A percentile compares a stretch with the other conserved stretches of the same genome.
Evolutionary conservation across 2,329 filamentous ascomycete genomes (phyloP).

Genomic region (Fulvia fulva): DNA sequence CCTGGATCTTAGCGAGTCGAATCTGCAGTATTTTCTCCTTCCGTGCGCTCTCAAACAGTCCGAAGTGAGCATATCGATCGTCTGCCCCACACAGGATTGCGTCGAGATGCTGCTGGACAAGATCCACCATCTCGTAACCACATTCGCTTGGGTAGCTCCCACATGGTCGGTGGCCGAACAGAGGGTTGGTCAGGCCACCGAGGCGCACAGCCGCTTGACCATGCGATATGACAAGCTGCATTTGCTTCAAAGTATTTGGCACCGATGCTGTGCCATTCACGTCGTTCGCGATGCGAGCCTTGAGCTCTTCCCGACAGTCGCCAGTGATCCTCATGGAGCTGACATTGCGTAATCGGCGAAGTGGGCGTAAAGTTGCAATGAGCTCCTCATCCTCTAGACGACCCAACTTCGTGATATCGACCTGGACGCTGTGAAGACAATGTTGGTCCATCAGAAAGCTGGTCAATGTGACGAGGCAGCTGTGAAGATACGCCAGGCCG

Average conservation of each 20-base stretch:
- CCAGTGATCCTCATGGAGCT: conserved; percentile 3
- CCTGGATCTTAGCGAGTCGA: neutral
- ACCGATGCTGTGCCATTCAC: neutral
- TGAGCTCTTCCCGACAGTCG: neutral
- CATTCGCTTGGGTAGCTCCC: neutral
- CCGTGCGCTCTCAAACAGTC: neutral
- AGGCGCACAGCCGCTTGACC: neutral
- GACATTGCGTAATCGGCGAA: conserved; percentile 12
- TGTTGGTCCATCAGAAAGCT: conserved; percentile 15
- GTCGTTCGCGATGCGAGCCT: neutral
- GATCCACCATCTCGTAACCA: neutral
- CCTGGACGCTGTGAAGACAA: neutral
- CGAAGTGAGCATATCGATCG: neutral
- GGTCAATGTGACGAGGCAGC: conserved; percentile 8
- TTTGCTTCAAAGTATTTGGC: conserved; percentile 11
- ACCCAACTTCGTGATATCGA: neutral
- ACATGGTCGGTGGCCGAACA: neutral
- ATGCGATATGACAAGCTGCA: neutral
- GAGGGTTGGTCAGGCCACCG: neutral
- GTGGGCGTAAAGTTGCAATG: conserved; percentile 5
- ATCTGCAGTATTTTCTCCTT: conserved; percentile 2
- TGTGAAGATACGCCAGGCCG: neutral
- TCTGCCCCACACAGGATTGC: too few species aligned
- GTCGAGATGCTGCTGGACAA: neutral
- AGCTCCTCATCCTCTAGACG: neutral